Percentiles rank a stretch among this genome's conserved stretches.
Evolutionary conservation across 1,284 basidiomycete genomes (phyloP).

Genomic region (Trametes sp.): DNA sequence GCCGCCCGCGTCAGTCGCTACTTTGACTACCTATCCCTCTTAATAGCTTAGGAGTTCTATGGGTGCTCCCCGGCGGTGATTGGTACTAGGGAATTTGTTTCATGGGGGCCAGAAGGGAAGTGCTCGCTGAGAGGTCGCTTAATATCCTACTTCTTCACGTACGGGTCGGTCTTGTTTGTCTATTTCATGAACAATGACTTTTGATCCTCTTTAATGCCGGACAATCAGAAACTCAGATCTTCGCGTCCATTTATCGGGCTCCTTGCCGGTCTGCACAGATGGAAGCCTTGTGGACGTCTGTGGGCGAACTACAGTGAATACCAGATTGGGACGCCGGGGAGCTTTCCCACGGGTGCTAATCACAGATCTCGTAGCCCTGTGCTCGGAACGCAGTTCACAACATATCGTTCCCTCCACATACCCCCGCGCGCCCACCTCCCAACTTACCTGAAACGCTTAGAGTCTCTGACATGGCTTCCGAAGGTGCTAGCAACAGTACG

Average conservation of each 20-base stretch:
- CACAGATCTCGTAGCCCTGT: conserved; percentile 6
- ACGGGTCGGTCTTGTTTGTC: too few relatives aligned
- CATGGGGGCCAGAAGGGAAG: too few relatives aligned
- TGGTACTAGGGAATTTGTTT: too few relatives aligned
- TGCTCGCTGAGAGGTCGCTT: too few relatives aligned
- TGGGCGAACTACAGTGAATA: neutral
- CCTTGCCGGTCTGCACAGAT: too few relatives aligned
- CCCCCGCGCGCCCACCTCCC: neutral
- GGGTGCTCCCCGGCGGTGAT: neutral
- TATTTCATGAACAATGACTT: too few relatives aligned
- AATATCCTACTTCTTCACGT: too few relatives aligned
- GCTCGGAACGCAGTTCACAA: neutral
- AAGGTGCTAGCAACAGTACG: conserved; percentile 53
- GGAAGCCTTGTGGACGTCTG: neutral
- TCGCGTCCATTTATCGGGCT: too few relatives aligned
- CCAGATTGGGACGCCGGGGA: neutral
- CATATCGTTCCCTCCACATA: neutral
- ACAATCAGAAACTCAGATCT: too few relatives aligned
- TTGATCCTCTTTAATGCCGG: too few relatives aligned
- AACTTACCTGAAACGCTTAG: neutral
- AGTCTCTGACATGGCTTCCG: conserved; percentile 25
- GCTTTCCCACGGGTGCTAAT: conserved; percentile 27
- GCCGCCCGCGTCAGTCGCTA: conserved; percentile 3
- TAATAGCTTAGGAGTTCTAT: neutral
- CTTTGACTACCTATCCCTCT: neutral